Percentiles rank a stretch among this genome's conserved stretches.
Conservation (phyloP, 1,284 basidiomycete genomes). For the Trichosporon coremiiforme region DNA sequence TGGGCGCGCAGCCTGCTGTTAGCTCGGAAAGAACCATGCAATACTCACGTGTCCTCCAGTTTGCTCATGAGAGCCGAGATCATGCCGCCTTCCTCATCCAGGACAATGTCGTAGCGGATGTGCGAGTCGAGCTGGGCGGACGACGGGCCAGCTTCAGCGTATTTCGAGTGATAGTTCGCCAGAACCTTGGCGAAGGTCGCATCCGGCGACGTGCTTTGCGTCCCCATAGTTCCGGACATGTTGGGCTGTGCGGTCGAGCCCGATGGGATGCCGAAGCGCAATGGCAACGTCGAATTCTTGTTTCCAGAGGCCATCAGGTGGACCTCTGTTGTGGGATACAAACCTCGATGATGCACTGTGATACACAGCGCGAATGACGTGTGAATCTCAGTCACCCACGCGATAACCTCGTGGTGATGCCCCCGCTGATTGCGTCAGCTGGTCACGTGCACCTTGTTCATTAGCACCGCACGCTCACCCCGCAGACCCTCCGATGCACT, state of each 20-base stretch:
- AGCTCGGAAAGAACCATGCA: not conserved
- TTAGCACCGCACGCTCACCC: not conserved
- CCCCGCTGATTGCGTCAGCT: not conserved
- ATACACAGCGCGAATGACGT: constrained; percentile 15
- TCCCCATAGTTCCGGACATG: constrained; percentile 10
- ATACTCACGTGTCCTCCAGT: constrained; percentile 41
- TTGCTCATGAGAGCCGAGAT: constrained; percentile 41
- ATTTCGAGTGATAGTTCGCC: constrained; percentile 47
- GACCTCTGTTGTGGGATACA: constrained; percentile 1
- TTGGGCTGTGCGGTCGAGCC: not conserved
- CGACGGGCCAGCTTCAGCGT: constrained; percentile 49
- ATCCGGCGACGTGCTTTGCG: constrained; percentile 34
- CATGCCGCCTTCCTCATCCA: constrained; percentile 49
- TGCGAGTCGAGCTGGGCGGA: constrained; percentile 46
- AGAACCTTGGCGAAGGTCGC: constrained; percentile 45
- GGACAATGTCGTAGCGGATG: constrained; percentile 43
- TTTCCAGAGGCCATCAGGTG: not conserved
- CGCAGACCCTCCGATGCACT: not conserved
- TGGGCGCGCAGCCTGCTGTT: constrained; percentile 24
- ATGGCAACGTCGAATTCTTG: constrained; percentile 1
- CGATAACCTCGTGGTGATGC: not conserved
- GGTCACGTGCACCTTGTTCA: not conserved
- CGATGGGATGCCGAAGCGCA: not conserved
- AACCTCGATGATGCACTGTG: constrained; percentile 22
- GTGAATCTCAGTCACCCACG: not conserved